Conservation (phyloP, 106 monocot species). For the Dactylorhiza incarnata region DNA sequence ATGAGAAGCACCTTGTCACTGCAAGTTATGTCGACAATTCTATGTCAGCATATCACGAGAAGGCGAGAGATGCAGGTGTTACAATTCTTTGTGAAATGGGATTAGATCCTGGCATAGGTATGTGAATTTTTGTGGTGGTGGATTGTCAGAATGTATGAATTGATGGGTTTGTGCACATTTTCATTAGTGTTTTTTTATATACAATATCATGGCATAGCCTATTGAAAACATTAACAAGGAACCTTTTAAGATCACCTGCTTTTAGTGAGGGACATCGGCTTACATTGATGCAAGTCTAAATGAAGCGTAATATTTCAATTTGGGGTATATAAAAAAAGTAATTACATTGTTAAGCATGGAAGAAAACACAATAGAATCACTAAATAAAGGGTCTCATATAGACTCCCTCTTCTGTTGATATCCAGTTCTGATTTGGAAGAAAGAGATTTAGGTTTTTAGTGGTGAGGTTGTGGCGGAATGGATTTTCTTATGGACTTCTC, state of each 20-base stretch:
- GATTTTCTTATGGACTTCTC: not conserved
- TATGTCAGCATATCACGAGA: slow-evolving; percentile 58
- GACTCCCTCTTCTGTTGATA: not conserved
- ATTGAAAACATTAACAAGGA: no score
- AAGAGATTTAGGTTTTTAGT: not conserved
- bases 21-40: slow-evolving; percentile 92
- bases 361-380: not conserved
- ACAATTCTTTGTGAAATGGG: slow-evolving; percentile 95
- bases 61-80: slow-evolving; percentile 68
- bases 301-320: not conserved
- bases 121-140: not conserved
- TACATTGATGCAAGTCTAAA: not conserved
- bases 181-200: no score
- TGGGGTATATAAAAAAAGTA: not conserved
- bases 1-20: slow-evolving; percentile 85
- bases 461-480: not conserved
- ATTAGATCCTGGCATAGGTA: slow-evolving; percentile 99
- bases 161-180: not conserved
- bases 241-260: no score
- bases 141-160: not conserved
- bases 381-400: not conserved
- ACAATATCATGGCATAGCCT: no score
- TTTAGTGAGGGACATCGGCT: not conserved
- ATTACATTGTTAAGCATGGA: not conserved
- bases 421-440: not conserved